phyloP scores from a whole-genome alignment of 1,284 basidiomycete genomes.

The Trichosporon asahii region DNA sequence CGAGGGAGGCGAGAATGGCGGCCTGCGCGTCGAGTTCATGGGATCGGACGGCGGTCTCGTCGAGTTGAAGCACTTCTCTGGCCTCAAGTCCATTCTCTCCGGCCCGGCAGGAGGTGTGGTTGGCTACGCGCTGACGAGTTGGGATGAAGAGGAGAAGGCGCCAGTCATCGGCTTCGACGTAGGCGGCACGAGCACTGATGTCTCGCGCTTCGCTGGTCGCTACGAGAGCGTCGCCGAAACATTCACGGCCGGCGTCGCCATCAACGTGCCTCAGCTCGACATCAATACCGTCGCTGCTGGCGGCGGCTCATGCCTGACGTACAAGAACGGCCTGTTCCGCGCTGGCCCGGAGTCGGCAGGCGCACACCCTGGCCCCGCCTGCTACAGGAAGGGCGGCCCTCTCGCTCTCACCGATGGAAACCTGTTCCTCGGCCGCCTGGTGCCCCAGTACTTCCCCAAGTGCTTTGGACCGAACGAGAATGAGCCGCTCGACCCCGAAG shows the following conservation, averaged over 20 bases:
- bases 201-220: conserved; percentile 77
- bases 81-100: conserved; percentile 74
- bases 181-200: conserved; percentile 89
- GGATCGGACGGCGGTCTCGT: conserved; percentile 82
- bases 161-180: conserved; percentile 59
- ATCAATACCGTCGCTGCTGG: conserved; percentile 82
- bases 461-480: conserved; percentile 85
- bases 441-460: conserved; percentile 77
- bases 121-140: conserved; percentile 38
- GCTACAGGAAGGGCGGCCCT: conserved; percentile 78
- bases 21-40: conserved; percentile 64
- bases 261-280: conserved; percentile 81
- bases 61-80: conserved; percentile 73
- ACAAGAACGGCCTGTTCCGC: conserved; percentile 75
- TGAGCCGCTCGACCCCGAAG: conserved; percentile 70
- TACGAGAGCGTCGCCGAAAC: conserved; percentile 89
- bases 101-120: conserved; percentile 47
- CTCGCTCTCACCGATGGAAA: conserved; percentile 85
- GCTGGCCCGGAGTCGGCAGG: conserved; percentile 74
- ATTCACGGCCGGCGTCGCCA: conserved; percentile 81
- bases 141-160: conserved; percentile 30
- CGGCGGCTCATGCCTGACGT: conserved; percentile 76
- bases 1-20: conserved; percentile 55
- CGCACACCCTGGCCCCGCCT: conserved; percentile 77
- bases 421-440: conserved; percentile 73